Evolutionary conservation across 140 eudicot species (phyloP).

Genomic region (Stevia rebaudiana): DNA sequence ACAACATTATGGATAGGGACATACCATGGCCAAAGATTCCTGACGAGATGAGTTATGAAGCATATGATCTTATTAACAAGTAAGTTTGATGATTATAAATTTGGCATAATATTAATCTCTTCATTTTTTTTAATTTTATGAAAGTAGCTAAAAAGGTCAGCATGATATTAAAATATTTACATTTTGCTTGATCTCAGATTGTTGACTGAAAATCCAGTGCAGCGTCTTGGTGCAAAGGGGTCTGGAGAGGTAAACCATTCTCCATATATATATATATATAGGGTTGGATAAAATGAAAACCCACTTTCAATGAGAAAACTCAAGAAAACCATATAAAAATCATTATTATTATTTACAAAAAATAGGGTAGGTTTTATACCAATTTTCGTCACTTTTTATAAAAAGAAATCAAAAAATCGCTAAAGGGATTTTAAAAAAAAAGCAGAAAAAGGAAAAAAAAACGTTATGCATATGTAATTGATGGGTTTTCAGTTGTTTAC

Average conservation of each 20-base stretch:
- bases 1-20: slow-evolving; percentile 88
- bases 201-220: slow-evolving; percentile 78
- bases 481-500: too few species aligned
- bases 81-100: slow-evolving; percentile 32
- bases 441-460: too few species aligned
- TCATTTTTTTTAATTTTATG: background rate
- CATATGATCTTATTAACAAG: slow-evolving; percentile 82
- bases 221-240: slow-evolving; percentile 85
- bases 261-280: slow-evolving; percentile 4
- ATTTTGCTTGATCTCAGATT: slow-evolving; percentile 40
- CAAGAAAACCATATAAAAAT: too few species aligned
- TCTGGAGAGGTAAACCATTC: slow-evolving; percentile 58
- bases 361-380: too few species aligned
- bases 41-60: slow-evolving; percentile 85
- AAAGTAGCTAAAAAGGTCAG: background rate
- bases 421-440: too few species aligned
- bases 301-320: too few species aligned
- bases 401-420: too few species aligned
- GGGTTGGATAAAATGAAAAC: too few species aligned
- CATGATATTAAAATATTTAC: background rate
- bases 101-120: background rate
- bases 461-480: too few species aligned
- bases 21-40: slow-evolving; percentile 96
- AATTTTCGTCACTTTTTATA: too few species aligned
- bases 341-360: too few species aligned